Conservation (phyloP, 768 basidiomycete species). For the Suillus decipiens region DNA sequence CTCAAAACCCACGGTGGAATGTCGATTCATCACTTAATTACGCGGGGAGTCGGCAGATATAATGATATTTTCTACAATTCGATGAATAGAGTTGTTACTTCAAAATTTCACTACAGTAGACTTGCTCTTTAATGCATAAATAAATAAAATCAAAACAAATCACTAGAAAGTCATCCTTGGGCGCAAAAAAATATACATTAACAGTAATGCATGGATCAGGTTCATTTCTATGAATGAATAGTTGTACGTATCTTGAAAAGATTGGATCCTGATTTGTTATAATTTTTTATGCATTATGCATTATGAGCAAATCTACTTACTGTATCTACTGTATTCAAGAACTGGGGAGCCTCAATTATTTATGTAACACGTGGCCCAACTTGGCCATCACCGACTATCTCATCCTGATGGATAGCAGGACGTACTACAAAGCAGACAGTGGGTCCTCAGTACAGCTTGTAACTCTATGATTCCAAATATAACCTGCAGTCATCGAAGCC, state of each 20-base stretch:
- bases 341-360: neutral
- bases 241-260: too few relatives aligned
- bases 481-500: neutral
- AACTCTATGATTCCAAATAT: neutral
- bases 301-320: too few relatives aligned
- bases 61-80: neutral
- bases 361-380: neutral
- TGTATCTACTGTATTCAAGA: too few relatives aligned
- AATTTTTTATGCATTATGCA: too few relatives aligned
- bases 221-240: too few relatives aligned
- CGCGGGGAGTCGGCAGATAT: neutral
- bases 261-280: too few relatives aligned
- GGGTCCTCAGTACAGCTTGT: neutral
- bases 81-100: neutral
- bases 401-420: neutral
- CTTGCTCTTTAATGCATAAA: too few relatives aligned
- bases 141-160: too few relatives aligned
- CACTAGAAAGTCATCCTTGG: too few relatives aligned
- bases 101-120: neutral
- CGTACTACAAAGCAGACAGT: constrained; percentile 5
- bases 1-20: neutral
- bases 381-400: neutral
- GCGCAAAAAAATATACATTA: too few relatives aligned
- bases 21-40: neutral
- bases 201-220: too few relatives aligned